phyloP scores from a whole-genome alignment of 805 yeast genomes.

The Zygosaccharomyces siamensis region DNA sequence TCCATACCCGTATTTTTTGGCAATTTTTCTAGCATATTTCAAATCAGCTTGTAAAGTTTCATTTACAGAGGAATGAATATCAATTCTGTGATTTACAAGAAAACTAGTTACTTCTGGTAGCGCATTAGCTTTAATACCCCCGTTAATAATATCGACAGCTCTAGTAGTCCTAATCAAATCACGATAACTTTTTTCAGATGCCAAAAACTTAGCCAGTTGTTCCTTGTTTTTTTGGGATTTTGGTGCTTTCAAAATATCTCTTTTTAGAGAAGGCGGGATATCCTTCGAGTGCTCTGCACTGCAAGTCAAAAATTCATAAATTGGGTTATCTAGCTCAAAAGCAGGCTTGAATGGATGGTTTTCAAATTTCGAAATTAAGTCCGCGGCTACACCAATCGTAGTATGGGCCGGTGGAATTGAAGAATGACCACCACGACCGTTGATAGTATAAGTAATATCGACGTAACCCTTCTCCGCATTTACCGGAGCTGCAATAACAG shows the following conservation, averaged over 20 bases:
- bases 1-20: conserved; percentile 47
- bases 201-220: conserved; percentile 30
- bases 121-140: conserved; percentile 75
- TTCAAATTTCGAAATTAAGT: conserved; percentile 52
- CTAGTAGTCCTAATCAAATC: conserved; percentile 57
- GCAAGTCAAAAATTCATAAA: conserved; percentile 52
- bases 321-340: conserved; percentile 53
- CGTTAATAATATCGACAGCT: conserved; percentile 60
- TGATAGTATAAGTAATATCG: conserved; percentile 35
- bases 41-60: conserved; percentile 40
- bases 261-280: conserved; percentile 20
- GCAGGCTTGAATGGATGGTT: conserved; percentile 39
- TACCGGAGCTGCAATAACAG: conserved; percentile 43
- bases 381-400: conserved; percentile 63
- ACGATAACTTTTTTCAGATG: conserved; percentile 18
- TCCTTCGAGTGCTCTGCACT: conserved; percentile 44
- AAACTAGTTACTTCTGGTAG: conserved; percentile 60
- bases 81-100: conserved; percentile 59
- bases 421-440: conserved; percentile 55
- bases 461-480: conserved; percentile 55
- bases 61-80: conserved; percentile 48
- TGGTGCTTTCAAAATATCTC: conserved; percentile 35
- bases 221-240: conserved; percentile 35
- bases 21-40: conserved; percentile 38
- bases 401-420: conserved; percentile 64